phyloP scores from a whole-genome alignment of 208 protist genomes.

The Angomonas deanei region DNA sequence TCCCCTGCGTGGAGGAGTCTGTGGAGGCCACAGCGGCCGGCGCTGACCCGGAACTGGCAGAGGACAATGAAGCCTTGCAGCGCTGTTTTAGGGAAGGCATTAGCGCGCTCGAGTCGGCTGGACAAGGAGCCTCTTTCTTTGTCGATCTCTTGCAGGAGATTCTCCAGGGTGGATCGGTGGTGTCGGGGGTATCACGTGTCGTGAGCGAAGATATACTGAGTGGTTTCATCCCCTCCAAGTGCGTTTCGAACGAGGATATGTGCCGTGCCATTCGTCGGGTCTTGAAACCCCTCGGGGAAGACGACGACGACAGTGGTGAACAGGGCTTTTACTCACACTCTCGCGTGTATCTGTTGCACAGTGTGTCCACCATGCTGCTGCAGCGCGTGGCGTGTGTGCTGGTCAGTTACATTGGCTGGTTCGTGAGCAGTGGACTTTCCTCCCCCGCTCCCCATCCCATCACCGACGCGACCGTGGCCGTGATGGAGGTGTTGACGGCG shows the following conservation, averaged over 20 bases:
- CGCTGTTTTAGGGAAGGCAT: constrained; percentile 27
- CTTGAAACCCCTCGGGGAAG: neutral
- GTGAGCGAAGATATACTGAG: constrained; percentile 51
- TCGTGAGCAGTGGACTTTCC: constrained; percentile 1
- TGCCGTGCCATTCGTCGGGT: neutral
- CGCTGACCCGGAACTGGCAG: neutral
- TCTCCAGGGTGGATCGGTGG: constrained; percentile 5
- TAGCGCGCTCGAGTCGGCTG: constrained; percentile 16
- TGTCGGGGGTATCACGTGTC: constrained; percentile 31
- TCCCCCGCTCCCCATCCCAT: constrained; percentile 17
- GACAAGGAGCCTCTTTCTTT: constrained; percentile 18
- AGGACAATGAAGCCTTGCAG: neutral
- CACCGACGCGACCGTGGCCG: neutral
- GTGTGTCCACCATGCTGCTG: constrained; percentile 42
- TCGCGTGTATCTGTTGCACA: constrained; percentile 56
- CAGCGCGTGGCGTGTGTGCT: constrained; percentile 49
- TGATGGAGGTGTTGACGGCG: constrained; percentile 50
- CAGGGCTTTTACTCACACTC: constrained; percentile 52
- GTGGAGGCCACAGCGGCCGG: constrained; percentile 13
- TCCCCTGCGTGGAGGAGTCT: constrained; percentile 13
- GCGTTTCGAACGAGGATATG: constrained; percentile 21
- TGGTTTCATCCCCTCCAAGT: constrained; percentile 40
- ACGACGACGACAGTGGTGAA: neutral
- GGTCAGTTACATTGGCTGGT: constrained; percentile 55
- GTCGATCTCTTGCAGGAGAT: constrained; percentile 24